phyloP scores from a whole-genome alignment of 768 basidiomycete species.

The Panaeolus papilionaceus region DNA sequence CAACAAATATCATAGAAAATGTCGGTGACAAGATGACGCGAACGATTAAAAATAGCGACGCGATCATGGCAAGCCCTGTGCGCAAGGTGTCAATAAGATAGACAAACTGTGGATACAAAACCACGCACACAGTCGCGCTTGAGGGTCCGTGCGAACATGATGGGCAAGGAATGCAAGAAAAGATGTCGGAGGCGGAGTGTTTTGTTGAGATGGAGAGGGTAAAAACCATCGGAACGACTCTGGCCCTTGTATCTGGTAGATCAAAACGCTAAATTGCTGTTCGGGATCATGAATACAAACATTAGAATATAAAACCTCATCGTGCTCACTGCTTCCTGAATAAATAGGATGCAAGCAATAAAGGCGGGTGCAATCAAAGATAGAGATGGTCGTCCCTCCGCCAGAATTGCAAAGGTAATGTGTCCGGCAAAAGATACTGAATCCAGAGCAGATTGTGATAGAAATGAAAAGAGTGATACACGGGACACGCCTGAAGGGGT shows the following conservation, averaged over 20 bases:
- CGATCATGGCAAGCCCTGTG: constrained; percentile 69
- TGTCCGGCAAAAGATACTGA: constrained; percentile 88
- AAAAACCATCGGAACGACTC: constrained; percentile 46
- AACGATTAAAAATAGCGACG: constrained; percentile 75
- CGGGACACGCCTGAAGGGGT: constrained; percentile 82
- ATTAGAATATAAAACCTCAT: not conserved
- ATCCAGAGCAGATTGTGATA: constrained; percentile 81
- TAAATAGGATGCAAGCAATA: constrained; percentile 77
- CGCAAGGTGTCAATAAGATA: constrained; percentile 19
- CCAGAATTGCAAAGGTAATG: constrained; percentile 86
- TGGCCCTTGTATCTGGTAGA: constrained; percentile 84
- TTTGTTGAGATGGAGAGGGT: constrained; percentile 25
- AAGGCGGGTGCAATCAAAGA: constrained; percentile 87
- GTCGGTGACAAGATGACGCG: constrained; percentile 74
- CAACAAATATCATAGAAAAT: constrained; percentile 70
- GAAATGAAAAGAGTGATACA: constrained; percentile 84
- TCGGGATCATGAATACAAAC: not conserved
- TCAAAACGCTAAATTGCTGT: constrained; percentile 84
- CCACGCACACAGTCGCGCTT: constrained; percentile 71
- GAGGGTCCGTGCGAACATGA: constrained; percentile 71
- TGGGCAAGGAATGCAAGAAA: constrained; percentile 60
- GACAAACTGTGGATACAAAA: not conserved
- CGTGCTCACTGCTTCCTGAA: constrained; percentile 78
- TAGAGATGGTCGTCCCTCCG: constrained; percentile 82
- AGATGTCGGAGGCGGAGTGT: constrained; percentile 35